phyloP scores from a whole-genome alignment of 192 early-diverging fungal genomes.

The Coemansia sp. region DNA sequence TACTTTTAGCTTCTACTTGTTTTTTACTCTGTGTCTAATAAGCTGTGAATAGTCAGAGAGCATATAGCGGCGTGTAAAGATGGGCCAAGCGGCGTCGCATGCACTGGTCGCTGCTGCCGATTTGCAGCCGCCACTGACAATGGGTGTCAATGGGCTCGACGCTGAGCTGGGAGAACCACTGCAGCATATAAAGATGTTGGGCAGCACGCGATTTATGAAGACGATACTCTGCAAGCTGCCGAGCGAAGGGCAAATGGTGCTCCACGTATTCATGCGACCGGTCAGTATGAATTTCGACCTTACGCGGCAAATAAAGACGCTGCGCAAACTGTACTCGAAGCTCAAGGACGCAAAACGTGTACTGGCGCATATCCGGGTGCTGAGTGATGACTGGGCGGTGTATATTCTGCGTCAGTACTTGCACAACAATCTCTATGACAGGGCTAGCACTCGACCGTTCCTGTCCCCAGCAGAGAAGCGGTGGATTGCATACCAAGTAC shows the following conservation, averaged over 20 bases:
- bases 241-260: constrained; percentile 78
- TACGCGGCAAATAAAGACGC: constrained; percentile 29
- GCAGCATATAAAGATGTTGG: constrained; percentile 60
- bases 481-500: constrained; percentile 92
- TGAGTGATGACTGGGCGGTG: constrained; percentile 88
- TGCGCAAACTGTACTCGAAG: constrained; percentile 33
- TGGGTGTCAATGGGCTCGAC: constrained; percentile 46
- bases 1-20: background rate
- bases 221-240: constrained; percentile 81
- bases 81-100: constrained; percentile 52
- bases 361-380: constrained; percentile 72
- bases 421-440: constrained; percentile 93
- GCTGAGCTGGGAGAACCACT: constrained; percentile 47
- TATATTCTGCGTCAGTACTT: constrained; percentile 88
- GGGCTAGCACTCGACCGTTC: constrained; percentile 95
- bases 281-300: constrained; percentile 56
- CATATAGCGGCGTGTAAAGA: background rate
- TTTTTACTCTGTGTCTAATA: background rate
- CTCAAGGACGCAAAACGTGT: constrained; percentile 74
- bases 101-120: constrained; percentile 50
- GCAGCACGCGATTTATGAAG: constrained; percentile 93
- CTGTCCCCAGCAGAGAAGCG: constrained; percentile 82
- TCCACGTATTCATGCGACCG: constrained; percentile 93
- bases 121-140: constrained; percentile 48
- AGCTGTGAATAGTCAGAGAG: background rate